Evolutionary conservation across 805 yeast genomes (phyloP).

Genomic region (Yamadazyma olivae): DNA sequence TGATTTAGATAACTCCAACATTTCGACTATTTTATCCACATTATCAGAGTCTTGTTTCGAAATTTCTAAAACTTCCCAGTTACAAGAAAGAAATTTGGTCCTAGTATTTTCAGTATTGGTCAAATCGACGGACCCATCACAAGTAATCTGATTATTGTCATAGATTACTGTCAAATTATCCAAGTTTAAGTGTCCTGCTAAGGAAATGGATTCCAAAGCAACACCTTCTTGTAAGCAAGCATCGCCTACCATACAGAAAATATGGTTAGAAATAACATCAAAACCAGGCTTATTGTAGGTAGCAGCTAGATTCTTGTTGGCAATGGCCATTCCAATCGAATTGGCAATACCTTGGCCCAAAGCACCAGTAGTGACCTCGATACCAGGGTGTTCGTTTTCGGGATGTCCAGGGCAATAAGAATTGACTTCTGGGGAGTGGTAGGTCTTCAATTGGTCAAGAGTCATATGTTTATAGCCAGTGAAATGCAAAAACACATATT

Average conservation of each 20-base stretch:
- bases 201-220: conserved; percentile 34
- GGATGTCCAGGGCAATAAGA: conserved; percentile 39
- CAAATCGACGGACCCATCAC: conserved; percentile 35
- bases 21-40: conserved; percentile 26
- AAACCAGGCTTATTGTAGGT: conserved; percentile 31
- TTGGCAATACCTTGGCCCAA: conserved; percentile 42
- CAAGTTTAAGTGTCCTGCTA: conserved; percentile 37
- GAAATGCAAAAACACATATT: conserved; percentile 25
- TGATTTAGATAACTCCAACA: conserved; percentile 29
- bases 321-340: conserved; percentile 39
- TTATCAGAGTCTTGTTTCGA: conserved; percentile 24
- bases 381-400: conserved; percentile 34
- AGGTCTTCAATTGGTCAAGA: conserved; percentile 29
- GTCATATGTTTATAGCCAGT: conserved; percentile 33
- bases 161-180: conserved; percentile 33
- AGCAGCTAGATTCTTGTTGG: conserved; percentile 30
- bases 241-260: conserved; percentile 36
- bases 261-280: conserved; percentile 24
- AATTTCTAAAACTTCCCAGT: conserved; percentile 35
- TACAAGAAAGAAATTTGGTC: conserved; percentile 29
- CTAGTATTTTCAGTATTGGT: conserved; percentile 30
- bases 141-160: conserved; percentile 35
- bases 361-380: conserved; percentile 41
- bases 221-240: conserved; percentile 42
- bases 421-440: conserved; percentile 23